Evolutionary conservation across 257 asterid genomes (phyloP).

Genomic region (Ilex asprella): DNA sequence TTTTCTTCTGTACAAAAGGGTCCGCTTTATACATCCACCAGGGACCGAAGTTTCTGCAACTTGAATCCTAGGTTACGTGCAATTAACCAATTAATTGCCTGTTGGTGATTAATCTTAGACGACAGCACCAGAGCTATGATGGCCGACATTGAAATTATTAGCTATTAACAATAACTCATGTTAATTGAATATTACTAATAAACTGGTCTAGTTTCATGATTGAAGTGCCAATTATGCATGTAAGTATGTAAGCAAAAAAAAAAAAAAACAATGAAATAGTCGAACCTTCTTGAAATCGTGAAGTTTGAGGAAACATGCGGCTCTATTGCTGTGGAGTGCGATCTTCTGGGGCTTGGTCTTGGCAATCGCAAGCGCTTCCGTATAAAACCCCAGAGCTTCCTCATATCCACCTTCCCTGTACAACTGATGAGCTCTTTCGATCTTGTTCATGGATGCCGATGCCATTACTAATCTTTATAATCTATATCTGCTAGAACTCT

Average conservation of each 20-base stretch:
- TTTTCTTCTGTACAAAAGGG: too few species aligned
- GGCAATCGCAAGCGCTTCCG: constrained; percentile 84
- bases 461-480: constrained; percentile 31
- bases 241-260: too few species aligned
- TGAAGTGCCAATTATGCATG: neutral
- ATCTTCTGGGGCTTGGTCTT: constrained; percentile 78
- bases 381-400: constrained; percentile 74
- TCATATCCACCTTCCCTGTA: constrained; percentile 77
- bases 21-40: too few species aligned
- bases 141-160: too few species aligned
- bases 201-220: neutral
- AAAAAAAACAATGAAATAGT: neutral
- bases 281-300: constrained; percentile 73
- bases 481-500: too few species aligned
- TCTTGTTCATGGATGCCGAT: constrained; percentile 56
- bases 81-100: too few species aligned
- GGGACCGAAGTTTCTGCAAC: too few species aligned
- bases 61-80: too few species aligned
- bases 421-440: constrained; percentile 92
- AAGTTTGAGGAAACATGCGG: constrained; percentile 91
- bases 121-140: too few species aligned
- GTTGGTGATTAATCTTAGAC: too few species aligned
- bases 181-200: neutral
- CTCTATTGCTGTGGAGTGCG: constrained; percentile 98
- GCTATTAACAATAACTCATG: neutral